phyloP scores from a whole-genome alignment of 1,284 basidiomycete genomes.

The Bondarzewia mesenterica region DNA sequence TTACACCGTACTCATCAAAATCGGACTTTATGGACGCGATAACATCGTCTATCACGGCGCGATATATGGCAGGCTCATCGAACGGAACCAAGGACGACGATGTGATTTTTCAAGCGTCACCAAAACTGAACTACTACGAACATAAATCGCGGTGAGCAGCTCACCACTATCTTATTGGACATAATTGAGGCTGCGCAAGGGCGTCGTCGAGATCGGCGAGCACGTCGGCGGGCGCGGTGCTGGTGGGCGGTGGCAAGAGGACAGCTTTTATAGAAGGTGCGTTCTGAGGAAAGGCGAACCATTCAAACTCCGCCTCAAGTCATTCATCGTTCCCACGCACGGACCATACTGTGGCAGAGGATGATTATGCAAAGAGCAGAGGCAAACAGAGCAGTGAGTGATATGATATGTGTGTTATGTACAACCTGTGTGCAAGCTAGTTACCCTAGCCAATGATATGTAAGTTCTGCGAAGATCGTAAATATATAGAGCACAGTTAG shows the following conservation, averaged over 20 bases:
- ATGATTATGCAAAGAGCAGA: no score
- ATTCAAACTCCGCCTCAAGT: conserved; percentile 24
- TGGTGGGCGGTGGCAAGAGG: conserved; percentile 27
- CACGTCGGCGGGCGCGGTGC: conserved; percentile 22
- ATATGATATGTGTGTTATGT: no score
- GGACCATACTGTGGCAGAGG: no score
- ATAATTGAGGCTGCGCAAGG: conserved; percentile 30
- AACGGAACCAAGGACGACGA: conserved; percentile 13
- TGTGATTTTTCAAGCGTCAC: conserved; percentile 35
- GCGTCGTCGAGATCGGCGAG: conserved; percentile 26
- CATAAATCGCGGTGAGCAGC: conserved; percentile 55
- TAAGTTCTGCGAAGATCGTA: no score
- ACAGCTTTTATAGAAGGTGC: conserved; percentile 43
- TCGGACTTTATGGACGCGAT: conserved; percentile 83
- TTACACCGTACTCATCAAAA: conserved; percentile 95
- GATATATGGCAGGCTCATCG: conserved; percentile 85
- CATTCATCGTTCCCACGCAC: conserved; percentile 37
- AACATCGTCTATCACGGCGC: conserved; percentile 95
- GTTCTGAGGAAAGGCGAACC: conserved; percentile 28
- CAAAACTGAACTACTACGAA: conserved; percentile 43
- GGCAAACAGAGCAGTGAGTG: no score
- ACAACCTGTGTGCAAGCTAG: no score
- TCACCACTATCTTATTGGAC: conserved; percentile 91
- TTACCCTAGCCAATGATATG: no score
- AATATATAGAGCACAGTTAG: no score